phyloP scores from a whole-genome alignment of 805 yeast genomes.

The Suhomyces vadensis region DNA sequence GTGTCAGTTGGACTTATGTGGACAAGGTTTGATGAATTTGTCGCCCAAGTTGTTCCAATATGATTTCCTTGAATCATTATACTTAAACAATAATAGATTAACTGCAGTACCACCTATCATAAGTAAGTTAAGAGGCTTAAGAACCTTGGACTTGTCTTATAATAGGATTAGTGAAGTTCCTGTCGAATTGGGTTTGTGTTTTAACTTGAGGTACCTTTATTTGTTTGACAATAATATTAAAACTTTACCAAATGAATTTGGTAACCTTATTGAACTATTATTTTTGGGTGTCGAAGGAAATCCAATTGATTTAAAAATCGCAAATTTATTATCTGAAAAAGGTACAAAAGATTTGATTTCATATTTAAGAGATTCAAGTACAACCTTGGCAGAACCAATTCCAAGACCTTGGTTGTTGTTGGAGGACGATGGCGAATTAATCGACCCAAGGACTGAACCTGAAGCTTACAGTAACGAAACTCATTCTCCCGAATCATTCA shows the following conservation, averaged over 20 bases:
- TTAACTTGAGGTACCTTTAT: constrained; percentile 75
- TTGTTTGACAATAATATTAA: constrained; percentile 83
- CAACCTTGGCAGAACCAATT: constrained; percentile 61
- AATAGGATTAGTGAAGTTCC: constrained; percentile 77
- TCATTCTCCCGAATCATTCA: constrained; percentile 48
- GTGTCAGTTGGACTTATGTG: constrained; percentile 91
- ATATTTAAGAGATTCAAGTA: constrained; percentile 79
- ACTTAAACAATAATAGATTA: constrained; percentile 82
- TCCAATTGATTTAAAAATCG: constrained; percentile 65
- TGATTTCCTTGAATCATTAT: constrained; percentile 80
- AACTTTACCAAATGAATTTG: constrained; percentile 80
- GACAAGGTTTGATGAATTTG: constrained; percentile 74
- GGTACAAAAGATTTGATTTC: constrained; percentile 85
- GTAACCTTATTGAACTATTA: constrained; percentile 78
- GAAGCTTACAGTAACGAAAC: constrained; percentile 33
- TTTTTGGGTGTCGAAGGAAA: constrained; percentile 94
- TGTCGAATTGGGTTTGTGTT: constrained; percentile 78
- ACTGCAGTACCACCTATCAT: constrained; percentile 66
- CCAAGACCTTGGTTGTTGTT: constrained; percentile 84
- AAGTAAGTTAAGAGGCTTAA: constrained; percentile 65
- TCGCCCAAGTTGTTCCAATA: constrained; percentile 78
- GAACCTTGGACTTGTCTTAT: constrained; percentile 82
- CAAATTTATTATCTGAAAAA: constrained; percentile 69
- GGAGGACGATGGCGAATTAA: constrained; percentile 71
- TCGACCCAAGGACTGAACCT: constrained; percentile 34